Evolutionary conservation across 345 rosid genomes (phyloP), one percentile per base, ranked within the genome.

Genomic region (Gossypium turneri): DNA sequence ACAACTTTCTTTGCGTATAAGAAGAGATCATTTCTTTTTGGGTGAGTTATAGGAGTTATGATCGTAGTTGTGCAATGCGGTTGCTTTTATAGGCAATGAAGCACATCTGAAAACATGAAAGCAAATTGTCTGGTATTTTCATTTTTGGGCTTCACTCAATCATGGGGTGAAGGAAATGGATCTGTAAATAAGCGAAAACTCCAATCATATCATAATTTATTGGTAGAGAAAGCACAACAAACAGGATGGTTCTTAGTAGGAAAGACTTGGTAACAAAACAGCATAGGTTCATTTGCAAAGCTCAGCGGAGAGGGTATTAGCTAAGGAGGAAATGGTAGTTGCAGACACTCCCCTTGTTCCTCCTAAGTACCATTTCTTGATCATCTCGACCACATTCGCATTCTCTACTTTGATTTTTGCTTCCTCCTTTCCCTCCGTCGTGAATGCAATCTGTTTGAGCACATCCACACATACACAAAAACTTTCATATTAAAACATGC

Each of bases 321-420:
- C 97, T 1, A 92, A 78, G 56, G 90, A 85, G 44, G 88, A 4
- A n/a, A 88, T 85, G 59, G 95, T 92, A 15, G 90, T 74, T 44
- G 89, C 85, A 69, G 98, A 94, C 10, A 91, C 87, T 11, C 87
- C 98, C 29, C 94, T 77, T 10, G 85, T 86, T 76, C 89, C 98
- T 7, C 95, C 94, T 76, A 94, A 72, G 73, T 94, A 94, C 98
- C 98, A 94, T 77, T 78, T 86, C 90, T 91, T 85, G 75, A 94
- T 88, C 97, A 85, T 90, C 83, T 82, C 86, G 12, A 77, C 94
- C 77, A 94, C 93, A 78, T 94, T 92, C 4, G 79, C 85, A 62
- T 92, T 92, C 82, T 85, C 88, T 76, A 94, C 90, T 48, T 76
- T 82, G 55, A 88, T 2, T 74, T 86, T 92, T 2, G 90, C 66